Conservation (phyloP, 176 grass and related monocot genomes). For the Alopecurus myosuroides region DNA sequence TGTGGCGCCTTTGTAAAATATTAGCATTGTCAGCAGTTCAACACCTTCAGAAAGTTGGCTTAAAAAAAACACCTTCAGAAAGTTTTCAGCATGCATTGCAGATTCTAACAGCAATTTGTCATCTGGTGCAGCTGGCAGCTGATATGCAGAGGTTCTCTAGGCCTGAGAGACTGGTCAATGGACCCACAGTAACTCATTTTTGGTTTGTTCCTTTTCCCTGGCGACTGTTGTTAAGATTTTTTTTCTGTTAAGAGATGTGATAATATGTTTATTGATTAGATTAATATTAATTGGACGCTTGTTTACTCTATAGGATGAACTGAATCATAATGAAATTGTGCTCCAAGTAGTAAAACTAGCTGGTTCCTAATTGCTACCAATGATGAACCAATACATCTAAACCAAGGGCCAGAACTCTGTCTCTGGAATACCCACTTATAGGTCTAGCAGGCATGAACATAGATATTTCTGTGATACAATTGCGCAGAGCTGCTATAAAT, state of each 20-base stretch:
- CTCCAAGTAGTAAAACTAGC: slow-evolving; percentile 1
- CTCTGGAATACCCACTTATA: neutral
- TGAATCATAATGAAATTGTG: neutral
- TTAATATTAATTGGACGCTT: neutral
- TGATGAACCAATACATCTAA: neutral
- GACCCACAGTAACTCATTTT: slow-evolving; percentile 94
- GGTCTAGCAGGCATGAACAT: neutral
- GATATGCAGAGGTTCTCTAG: slow-evolving; percentile 98
- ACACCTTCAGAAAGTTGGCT: slow-evolving; percentile 9
- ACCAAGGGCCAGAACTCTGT: neutral
- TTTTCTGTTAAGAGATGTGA: neutral
- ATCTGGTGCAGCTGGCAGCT: slow-evolving; percentile 80
- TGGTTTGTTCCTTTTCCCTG: slow-evolving; percentile 58
- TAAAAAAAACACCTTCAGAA: slow-evolving; percentile 1
- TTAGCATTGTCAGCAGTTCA: neutral
- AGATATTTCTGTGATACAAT: neutral
- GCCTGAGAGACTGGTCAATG: slow-evolving; percentile 95
- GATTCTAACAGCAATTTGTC: slow-evolving; percentile 23
- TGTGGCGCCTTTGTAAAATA: neutral
- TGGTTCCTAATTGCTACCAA: neutral
- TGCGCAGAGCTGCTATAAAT: neutral
- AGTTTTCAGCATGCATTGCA: slow-evolving; percentile 16
- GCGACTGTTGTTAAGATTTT: slow-evolving; percentile 19
- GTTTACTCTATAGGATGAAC: slow-evolving; percentile 1
- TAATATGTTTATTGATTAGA: neutral